phyloP scores from a whole-genome alignment of 345 rosid species.

The Salix koriyanagi region DNA sequence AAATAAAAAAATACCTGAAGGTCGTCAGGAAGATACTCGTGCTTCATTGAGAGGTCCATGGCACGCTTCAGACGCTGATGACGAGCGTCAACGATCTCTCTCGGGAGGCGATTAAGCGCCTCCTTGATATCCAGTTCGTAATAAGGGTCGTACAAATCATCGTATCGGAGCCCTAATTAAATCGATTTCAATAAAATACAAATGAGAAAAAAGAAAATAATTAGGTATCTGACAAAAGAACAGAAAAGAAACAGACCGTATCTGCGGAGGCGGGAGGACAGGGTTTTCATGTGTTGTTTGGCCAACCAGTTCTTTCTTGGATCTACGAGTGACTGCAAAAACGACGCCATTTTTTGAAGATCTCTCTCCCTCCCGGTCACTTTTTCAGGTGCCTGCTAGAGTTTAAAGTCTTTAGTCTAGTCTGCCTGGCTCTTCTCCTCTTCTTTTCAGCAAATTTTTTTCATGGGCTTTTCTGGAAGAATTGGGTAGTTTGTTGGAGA shows the following conservation, averaged over 20 bases:
- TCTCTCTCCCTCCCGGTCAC: too few species aligned
- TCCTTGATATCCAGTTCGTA: conserved; percentile 82
- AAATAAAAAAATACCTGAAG: conserved; percentile 52
- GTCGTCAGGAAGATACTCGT: conserved; percentile 71
- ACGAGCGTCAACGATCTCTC: conserved; percentile 88
- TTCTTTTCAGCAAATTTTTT: neutral
- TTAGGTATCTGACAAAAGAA: conserved; percentile 21
- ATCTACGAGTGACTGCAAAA: conserved; percentile 45
- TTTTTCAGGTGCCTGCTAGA: too few species aligned
- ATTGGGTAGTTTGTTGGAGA: neutral
- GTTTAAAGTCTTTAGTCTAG: too few species aligned
- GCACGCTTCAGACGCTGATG: conserved; percentile 97
- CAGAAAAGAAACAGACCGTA: conserved; percentile 41
- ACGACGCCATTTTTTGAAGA: conserved; percentile 38
- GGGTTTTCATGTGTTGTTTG: conserved; percentile 62
- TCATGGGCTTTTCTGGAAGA: conserved; percentile 2
- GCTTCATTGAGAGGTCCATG: conserved; percentile 98
- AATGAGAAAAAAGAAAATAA: neutral
- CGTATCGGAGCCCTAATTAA: conserved; percentile 75
- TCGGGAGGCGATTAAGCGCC: conserved; percentile 79
- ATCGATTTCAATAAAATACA: neutral
- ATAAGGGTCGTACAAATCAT: conserved; percentile 81
- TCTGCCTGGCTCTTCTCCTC: neutral
- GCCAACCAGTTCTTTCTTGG: conserved; percentile 78
- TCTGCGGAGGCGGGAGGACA: conserved; percentile 61